Percentiles rank a stretch among this genome's conserved stretches.
These are phyloP conservation scores for Vanrija humicola DNA, from an alignment of 1,284 basidiomycete species.

Conservation along the genomic window DNA sequence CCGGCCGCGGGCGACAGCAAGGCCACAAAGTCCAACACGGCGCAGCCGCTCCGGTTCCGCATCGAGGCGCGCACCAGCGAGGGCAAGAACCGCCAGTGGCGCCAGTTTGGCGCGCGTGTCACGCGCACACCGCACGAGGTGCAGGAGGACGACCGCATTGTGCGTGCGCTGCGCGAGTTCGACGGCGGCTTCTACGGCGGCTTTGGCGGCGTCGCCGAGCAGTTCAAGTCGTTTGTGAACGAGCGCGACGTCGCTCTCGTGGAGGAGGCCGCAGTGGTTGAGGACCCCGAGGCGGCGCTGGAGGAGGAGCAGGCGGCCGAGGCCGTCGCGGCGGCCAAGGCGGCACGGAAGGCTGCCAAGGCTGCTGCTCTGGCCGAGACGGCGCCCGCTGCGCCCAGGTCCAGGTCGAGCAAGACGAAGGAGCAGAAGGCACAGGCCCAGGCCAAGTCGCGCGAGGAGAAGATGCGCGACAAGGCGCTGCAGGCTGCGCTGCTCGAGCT, in stretches of 20 bases:
- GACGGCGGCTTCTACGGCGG: constrained; percentile 33
- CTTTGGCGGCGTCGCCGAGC: constrained; percentile 30
- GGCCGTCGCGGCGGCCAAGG: constrained; percentile 9
- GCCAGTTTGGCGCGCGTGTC: neutral
- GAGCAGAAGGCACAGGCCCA: neutral
- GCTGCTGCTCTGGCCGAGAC: neutral
- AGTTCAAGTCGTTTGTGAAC: constrained; percentile 5
- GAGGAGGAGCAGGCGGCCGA: constrained; percentile 12
- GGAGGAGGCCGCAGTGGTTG: constrained; percentile 2
- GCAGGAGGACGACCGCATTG: constrained; percentile 24
- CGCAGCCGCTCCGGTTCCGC: constrained; percentile 12
- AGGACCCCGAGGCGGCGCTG: constrained; percentile 7
- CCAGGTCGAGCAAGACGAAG: neutral
- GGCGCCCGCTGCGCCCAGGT: neutral
- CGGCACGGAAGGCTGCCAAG: neutral
- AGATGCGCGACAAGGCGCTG: constrained; percentile 5
- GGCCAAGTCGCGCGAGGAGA: constrained; percentile 1
- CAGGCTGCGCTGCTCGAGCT: neutral
- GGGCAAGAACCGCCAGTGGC: neutral
- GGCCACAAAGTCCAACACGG: neutral
- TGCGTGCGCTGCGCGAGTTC: constrained; percentile 22
- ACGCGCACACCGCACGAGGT: neutral
- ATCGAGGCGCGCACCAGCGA: constrained; percentile 11
- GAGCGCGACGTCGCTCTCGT: neutral
- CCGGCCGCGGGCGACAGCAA: neutral